Base-by-base conservation (phyloP, 139 green algal genomes). In the Asterochloris erici region DNA sequence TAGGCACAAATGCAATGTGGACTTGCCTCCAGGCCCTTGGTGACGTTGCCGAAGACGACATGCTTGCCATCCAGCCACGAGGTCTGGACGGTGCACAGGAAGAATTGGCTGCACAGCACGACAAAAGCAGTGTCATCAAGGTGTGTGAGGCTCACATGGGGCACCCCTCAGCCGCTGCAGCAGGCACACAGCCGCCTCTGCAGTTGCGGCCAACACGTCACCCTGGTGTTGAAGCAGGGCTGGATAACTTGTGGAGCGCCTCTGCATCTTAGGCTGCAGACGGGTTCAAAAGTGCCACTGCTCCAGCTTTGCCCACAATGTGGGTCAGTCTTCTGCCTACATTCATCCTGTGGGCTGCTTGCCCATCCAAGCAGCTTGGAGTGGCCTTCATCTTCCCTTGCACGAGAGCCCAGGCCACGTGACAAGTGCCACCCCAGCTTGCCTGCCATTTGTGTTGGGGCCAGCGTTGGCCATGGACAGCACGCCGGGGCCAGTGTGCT, bases 1-100 rank as follows among this genome's bases (percentile, higher is more conserved):
- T 1, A 27, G 63, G 28, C 24, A 1, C 1, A 21, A 81, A 23
- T 1, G 16, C 94, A 85, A 14, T 54, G 38, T 54, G 38, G 38
- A n/a, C 38, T 54, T 54, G 38, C 38, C 38, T 96, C 90, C 91
- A 97, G 93, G 82, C 93, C 93, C 28, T 94, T 91, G 61, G 85
- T 91, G 10, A 97, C 93, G 28, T 26, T 79, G 17, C 88, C 90
- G 73, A 93, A 93, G 21, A 90, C 85, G 38, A 93, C 88, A 89
- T 96, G 94, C 89, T 96, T 95, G 83, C 90, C 91, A 76, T 95
- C 91, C 79, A 96, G 86, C 93, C 93, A 96, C 9, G 77, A 14
- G 60, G 92, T 95, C 73, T 85, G 78, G 23, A 87, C 86, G 15
- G 87, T 91, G 89, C 89, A 95, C 78, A 98, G 85, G 91, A 98